Evolutionary conservation across 768 basidiomycete species (phyloP).

Genomic region (Termitomyces sp.): DNA sequence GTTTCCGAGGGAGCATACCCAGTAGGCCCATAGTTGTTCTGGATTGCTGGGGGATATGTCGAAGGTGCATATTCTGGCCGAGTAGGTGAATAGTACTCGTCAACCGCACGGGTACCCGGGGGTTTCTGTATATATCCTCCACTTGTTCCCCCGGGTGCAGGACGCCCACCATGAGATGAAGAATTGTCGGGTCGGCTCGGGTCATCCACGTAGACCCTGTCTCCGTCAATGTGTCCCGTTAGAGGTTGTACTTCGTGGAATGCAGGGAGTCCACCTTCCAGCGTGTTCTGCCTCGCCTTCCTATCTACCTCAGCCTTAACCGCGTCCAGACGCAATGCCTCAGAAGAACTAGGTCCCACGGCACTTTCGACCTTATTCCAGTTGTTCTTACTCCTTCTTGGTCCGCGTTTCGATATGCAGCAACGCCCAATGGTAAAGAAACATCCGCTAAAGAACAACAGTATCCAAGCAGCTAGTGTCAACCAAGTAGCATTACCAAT

Average conservation of each 20-base stretch:
- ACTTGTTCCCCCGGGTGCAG: slow-evolving; percentile 26
- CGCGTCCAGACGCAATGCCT: slow-evolving; percentile 75
- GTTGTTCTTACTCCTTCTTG: slow-evolving; percentile 31
- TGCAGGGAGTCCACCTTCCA: slow-evolving; percentile 67
- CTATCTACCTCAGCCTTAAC: slow-evolving; percentile 84
- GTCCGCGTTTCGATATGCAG: slow-evolving; percentile 58
- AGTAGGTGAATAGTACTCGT: slow-evolving; percentile 60
- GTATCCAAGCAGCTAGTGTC: slow-evolving; percentile 77
- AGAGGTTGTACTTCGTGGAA: slow-evolving; percentile 75
- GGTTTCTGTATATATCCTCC: slow-evolving; percentile 64
- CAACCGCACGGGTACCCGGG: slow-evolving; percentile 62
- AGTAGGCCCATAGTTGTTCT: slow-evolving; percentile 26
- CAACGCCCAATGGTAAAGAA: slow-evolving; percentile 82
- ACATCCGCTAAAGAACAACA: slow-evolving; percentile 88
- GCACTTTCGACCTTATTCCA: slow-evolving; percentile 31
- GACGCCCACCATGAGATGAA: slow-evolving; percentile 23
- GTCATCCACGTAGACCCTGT: slow-evolving; percentile 52
- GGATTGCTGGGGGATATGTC: slow-evolving; percentile 42
- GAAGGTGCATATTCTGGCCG: slow-evolving; percentile 19
- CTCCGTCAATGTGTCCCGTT: slow-evolving; percentile 50
- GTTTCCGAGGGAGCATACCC: slow-evolving; percentile 10
- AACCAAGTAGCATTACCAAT: slow-evolving; percentile 93
- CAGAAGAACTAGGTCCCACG: slow-evolving; percentile 33
- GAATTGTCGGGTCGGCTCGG: slow-evolving; percentile 23
- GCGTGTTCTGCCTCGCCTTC: slow-evolving; percentile 56